A percentile compares a stretch with the other conserved stretches of the same genome.
These are phyloP conservation scores for Pyronema omphalodes DNA, from an alignment of 495 filamentous ascomycete species.

Conservation along the genomic window DNA sequence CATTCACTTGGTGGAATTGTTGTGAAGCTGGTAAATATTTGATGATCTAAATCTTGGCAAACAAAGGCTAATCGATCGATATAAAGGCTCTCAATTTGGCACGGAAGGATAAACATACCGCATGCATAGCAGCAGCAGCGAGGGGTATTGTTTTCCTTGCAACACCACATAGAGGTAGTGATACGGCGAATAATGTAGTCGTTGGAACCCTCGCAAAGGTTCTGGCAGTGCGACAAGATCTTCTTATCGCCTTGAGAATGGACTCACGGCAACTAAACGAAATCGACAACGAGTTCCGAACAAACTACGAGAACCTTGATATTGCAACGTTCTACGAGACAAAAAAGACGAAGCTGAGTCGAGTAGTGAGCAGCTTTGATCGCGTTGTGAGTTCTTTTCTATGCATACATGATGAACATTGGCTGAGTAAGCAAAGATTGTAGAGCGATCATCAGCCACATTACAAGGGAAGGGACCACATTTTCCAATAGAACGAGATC, in stretches of 20 bases:
- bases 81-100: constrained; percentile 8
- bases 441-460: constrained; percentile 14
- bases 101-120: neutral
- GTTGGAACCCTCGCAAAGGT: constrained; percentile 6
- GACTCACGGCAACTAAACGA: constrained; percentile 7
- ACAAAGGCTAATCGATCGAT: neutral
- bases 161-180: constrained; percentile 13
- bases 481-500: constrained; percentile 5
- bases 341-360: constrained; percentile 4
- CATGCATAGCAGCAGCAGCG: neutral
- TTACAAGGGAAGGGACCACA: neutral
- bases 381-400: neutral
- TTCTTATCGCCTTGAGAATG: constrained; percentile 2
- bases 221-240: constrained; percentile 5
- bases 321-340: constrained; percentile 13
- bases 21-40: constrained; percentile 6
- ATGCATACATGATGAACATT: neutral
- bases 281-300: constrained; percentile 10
- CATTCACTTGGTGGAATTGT: constrained; percentile 16
- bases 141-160: constrained; percentile 11
- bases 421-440: constrained; percentile 6
- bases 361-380: constrained; percentile 4
- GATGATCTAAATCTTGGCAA: neutral
- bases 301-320: constrained; percentile 1
- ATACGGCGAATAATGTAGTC: constrained; percentile 1